Conservation (phyloP, 116 monocot species). For the Papilionanthe hybrid region DNA sequence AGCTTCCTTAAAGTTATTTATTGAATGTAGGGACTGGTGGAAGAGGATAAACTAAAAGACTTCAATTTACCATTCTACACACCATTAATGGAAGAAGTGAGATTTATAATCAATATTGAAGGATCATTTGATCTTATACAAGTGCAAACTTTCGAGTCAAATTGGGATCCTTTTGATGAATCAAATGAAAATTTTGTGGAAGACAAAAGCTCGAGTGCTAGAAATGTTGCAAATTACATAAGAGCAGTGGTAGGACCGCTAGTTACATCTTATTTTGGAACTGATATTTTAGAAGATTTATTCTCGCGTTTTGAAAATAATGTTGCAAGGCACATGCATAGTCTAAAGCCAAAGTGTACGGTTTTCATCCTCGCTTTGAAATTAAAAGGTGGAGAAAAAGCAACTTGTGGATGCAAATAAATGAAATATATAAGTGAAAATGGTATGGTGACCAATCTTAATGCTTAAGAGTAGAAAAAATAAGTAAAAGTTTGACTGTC, state of each 20-base stretch:
- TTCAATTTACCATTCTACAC: slow-evolving; percentile 26
- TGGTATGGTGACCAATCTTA: no score
- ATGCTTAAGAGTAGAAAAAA: no score
- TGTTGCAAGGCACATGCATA: not conserved
- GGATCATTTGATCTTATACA: slow-evolving; percentile 18
- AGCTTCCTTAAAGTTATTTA: not conserved
- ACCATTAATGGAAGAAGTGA: slow-evolving; percentile 28
- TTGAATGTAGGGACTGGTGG: slow-evolving; percentile 18
- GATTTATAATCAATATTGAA: not conserved
- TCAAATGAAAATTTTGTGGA: not conserved
- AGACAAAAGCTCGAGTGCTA: slow-evolving; percentile 10
- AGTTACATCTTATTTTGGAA: slow-evolving; percentile 26
- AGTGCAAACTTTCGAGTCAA: slow-evolving; percentile 12
- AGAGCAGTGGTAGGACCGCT: slow-evolving; percentile 24
- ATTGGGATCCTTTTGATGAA: slow-evolving; percentile 34
- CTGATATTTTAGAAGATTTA: slow-evolving; percentile 4
- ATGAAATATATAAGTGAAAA: no score
- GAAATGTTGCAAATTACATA: slow-evolving; percentile 23
- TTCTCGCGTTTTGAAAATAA: slow-evolving; percentile 11
- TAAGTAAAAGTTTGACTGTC: no score
- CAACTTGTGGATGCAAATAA: no score
- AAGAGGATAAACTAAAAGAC: slow-evolving; percentile 10
- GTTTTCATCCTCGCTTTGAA: not conserved
- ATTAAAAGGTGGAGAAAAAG: not conserved
- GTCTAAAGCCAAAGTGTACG: slow-evolving; percentile 5